Percentiles rank a stretch among this genome's conserved stretches.
Evolutionary conservation across 495 filamentous ascomycete genomes (phyloP).

Genomic region (Aspergillus cristatus): DNA sequence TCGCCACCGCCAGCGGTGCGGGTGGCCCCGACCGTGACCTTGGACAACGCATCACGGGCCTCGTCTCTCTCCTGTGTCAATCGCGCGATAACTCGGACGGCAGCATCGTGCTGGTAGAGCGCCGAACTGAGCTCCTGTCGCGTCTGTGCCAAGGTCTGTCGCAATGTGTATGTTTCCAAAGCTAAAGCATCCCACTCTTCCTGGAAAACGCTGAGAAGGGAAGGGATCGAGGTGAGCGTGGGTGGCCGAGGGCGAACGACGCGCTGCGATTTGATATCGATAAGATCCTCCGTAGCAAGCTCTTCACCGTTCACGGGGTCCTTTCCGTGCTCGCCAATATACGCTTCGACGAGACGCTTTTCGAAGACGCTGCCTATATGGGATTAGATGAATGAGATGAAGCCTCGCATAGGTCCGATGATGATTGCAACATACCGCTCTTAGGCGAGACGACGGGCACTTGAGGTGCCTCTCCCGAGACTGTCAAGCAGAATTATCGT

Average conservation of each 20-base stretch:
- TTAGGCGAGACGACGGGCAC: slow-evolving; percentile 90
- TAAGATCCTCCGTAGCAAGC: slow-evolving; percentile 73
- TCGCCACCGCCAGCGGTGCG: slow-evolving; percentile 46
- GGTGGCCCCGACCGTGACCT: slow-evolving; percentile 59
- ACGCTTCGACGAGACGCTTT: slow-evolving; percentile 88
- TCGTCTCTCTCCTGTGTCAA: slow-evolving; percentile 85
- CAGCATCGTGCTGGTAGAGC: slow-evolving; percentile 93
- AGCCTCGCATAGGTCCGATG: background rate
- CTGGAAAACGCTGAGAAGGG: slow-evolving; percentile 93
- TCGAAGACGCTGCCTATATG: slow-evolving; percentile 76
- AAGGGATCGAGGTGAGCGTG: slow-evolving; percentile 91
- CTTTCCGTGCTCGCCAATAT: slow-evolving; percentile 87
- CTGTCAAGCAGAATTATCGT: slow-evolving; percentile 37
- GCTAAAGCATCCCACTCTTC: slow-evolving; percentile 96
- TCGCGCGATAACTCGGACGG: slow-evolving; percentile 83
- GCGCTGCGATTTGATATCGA: slow-evolving; percentile 74
- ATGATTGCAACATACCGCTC: slow-evolving; percentile 56
- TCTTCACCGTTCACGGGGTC: slow-evolving; percentile 91
- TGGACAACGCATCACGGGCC: slow-evolving; percentile 83
- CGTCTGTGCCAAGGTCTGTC: slow-evolving; percentile 80
- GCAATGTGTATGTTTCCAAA: slow-evolving; percentile 79
- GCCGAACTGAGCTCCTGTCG: slow-evolving; percentile 88
- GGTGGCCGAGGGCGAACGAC: slow-evolving; percentile 83
- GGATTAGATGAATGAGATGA: slow-evolving; percentile 24
- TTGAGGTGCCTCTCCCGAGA: slow-evolving; percentile 95